A percentile compares a stretch with the other conserved stretches of the same genome.
Conservation (phyloP, 139 green algal genomes). For the Astrephomene gubernaculifera region DNA sequence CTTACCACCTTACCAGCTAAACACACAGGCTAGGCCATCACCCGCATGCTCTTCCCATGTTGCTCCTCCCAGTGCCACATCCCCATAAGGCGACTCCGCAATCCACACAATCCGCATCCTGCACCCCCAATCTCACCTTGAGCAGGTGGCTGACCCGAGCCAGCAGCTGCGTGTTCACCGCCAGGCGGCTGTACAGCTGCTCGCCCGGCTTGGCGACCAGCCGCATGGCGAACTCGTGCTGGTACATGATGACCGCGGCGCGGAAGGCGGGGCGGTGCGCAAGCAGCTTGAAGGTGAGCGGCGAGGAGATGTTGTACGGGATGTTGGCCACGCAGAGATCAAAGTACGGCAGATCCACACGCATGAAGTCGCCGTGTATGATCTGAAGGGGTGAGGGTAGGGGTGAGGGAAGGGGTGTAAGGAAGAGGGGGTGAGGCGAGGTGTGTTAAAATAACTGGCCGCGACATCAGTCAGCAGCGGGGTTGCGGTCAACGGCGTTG, state of each 20-base stretch:
- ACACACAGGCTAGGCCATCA: too few relatives aligned
- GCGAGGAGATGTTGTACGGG: slow-evolving; percentile 99
- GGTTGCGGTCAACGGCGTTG: too few relatives aligned
- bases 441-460: not conserved
- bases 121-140: slow-evolving; percentile 42
- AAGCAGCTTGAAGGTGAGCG: slow-evolving; percentile 99
- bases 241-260: slow-evolving; percentile 98
- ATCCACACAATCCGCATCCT: too few relatives aligned
- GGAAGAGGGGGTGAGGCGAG: not conserved
- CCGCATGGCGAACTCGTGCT: slow-evolving; percentile 99
- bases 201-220: slow-evolving; percentile 94
- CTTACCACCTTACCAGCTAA: too few relatives aligned
- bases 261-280: slow-evolving; percentile 80
- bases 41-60: too few relatives aligned
- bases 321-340: slow-evolving; percentile 99
- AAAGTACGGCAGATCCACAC: slow-evolving; percentile 97
- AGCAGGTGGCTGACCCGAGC: slow-evolving; percentile 70
- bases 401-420: not conserved
- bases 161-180: slow-evolving; percentile 98
- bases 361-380: slow-evolving; percentile 97
- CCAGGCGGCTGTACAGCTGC: slow-evolving; percentile 88
- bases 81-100: too few relatives aligned
- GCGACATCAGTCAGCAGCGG: too few relatives aligned
- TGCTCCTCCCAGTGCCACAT: too few relatives aligned
- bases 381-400: slow-evolving; percentile 67